Evolutionary conservation across 2,329 filamentous ascomycete species (phyloP).

Genomic region (Calycina herbarum): DNA sequence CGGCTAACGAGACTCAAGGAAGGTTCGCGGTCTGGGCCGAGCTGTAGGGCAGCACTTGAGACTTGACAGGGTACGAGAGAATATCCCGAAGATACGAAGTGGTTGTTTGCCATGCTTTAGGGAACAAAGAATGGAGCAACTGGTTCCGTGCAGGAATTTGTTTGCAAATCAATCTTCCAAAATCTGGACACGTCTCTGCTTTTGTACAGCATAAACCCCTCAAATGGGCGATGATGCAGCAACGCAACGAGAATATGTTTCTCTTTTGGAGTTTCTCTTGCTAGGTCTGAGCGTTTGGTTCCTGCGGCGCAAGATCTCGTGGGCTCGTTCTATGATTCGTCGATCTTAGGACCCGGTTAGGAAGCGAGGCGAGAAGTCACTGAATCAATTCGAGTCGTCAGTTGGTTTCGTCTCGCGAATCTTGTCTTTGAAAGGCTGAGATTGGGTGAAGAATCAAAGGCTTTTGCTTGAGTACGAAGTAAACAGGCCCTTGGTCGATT

Average conservation of each 20-base stretch:
- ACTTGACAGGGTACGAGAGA: not conserved
- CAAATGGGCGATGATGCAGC: slow-evolving; percentile 15
- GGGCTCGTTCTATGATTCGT: not conserved
- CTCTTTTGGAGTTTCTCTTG: slow-evolving; percentile 7
- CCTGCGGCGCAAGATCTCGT: not conserved
- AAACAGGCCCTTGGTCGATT: too few species aligned
- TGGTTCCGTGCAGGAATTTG: too few species aligned
- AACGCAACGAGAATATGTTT: slow-evolving; percentile 19
- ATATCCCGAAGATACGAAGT: not conserved
- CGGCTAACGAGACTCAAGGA: not conserved
- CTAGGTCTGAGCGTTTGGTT: slow-evolving; percentile 16
- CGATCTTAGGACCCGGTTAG: not conserved
- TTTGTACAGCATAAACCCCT: slow-evolving; percentile 2
- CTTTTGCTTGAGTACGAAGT: too few species aligned
- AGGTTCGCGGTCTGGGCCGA: not conserved
- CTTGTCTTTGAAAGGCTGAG: too few species aligned
- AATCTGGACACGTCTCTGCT: not conserved
- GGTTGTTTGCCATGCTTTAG: not conserved
- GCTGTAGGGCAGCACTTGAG: slow-evolving; percentile 4
- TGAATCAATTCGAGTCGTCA: not conserved
- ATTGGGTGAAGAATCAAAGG: too few species aligned
- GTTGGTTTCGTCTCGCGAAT: not conserved
- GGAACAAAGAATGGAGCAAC: not conserved
- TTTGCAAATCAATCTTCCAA: not conserved
- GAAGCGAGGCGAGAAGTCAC: slow-evolving; percentile 6